A percentile compares a stretch with the other conserved stretches of the same genome.
These are phyloP conservation scores for Dactylellina sp. DNA, from an alignment of 2,329 filamentous ascomycete genomes.

Conservation along the genomic window DNA sequence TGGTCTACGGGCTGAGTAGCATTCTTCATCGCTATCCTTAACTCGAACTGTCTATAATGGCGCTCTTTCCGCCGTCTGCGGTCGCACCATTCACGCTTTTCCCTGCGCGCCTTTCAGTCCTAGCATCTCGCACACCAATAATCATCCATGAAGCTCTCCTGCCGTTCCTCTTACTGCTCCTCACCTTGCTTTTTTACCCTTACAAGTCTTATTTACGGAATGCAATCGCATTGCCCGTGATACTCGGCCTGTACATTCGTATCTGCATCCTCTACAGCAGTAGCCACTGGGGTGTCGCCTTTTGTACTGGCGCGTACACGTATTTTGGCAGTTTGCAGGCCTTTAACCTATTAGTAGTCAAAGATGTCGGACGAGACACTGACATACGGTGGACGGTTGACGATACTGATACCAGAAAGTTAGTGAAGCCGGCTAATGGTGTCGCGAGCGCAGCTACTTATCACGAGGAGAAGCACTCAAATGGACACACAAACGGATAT, in stretches of 20 bases:
- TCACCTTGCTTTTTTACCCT: slow-evolving; percentile 36
- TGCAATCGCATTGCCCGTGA: slow-evolving; percentile 41
- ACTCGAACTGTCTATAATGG: slow-evolving; percentile 13
- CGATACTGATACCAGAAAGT: slow-evolving; percentile 11
- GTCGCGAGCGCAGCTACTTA: not conserved
- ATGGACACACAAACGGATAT: slow-evolving; percentile 3
- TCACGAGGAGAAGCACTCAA: slow-evolving; percentile 1
- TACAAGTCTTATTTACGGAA: slow-evolving; percentile 41
- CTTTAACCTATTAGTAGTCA: slow-evolving; percentile 47
- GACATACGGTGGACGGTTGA: slow-evolving; percentile 37
- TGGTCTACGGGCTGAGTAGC: slow-evolving; percentile 2
- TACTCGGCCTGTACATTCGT: slow-evolving; percentile 41
- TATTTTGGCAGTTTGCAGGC: slow-evolving; percentile 45
- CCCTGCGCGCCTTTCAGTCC: slow-evolving; percentile 32
- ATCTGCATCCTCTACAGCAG: slow-evolving; percentile 34
- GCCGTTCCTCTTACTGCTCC: slow-evolving; percentile 35
- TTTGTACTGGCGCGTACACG: slow-evolving; percentile 45
- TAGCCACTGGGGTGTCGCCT: slow-evolving; percentile 53
- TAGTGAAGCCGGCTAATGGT: not conserved
- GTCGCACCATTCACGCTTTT: slow-evolving; percentile 30
- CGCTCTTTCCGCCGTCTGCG: slow-evolving; percentile 29
- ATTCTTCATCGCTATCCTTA: not conserved
- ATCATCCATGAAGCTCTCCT: slow-evolving; percentile 46
- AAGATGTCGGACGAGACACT: slow-evolving; percentile 45
- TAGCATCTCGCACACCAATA: slow-evolving; percentile 25